A percentile compares a stretch with the other conserved stretches of the same genome.
Conservation (phyloP, 306 rosid genomes). For the Casuarina cunninghamiana region DNA sequence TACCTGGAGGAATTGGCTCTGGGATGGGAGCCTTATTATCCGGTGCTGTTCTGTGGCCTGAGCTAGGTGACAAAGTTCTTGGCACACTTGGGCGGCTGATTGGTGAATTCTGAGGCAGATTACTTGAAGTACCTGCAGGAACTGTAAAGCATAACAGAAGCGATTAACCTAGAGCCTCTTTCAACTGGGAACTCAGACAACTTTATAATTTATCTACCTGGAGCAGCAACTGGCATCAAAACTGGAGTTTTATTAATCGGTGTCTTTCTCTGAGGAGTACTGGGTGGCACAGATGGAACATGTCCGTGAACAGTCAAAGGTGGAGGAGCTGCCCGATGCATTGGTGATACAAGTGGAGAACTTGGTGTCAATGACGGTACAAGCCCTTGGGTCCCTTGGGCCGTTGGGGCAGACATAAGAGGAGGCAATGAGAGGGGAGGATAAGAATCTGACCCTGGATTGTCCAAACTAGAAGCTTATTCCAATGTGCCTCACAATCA, state of each 20-base stretch:
- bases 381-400: constrained; percentile 31
- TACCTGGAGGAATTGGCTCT: constrained; percentile 60
- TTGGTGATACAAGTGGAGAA: constrained; percentile 34
- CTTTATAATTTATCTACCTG: constrained; percentile 44
- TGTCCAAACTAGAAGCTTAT: constrained; percentile 28
- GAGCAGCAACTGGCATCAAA: constrained; percentile 40
- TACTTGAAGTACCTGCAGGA: constrained; percentile 43
- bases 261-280: constrained; percentile 32
- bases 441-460: constrained; percentile 51
- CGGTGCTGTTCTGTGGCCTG: constrained; percentile 42
- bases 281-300: constrained; percentile 36
- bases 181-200: constrained; percentile 24
- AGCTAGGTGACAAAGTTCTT: constrained; percentile 52
- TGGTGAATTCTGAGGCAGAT: constrained; percentile 53
- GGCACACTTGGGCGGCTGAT: constrained; percentile 43
- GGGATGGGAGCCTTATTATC: constrained; percentile 40
- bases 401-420: constrained; percentile 42
- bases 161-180: constrained; percentile 12
- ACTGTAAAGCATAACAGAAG: constrained; percentile 34
- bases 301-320: constrained; percentile 42
- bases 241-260: constrained; percentile 38
- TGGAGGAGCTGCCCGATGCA: constrained; percentile 34
- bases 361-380: constrained; percentile 53
- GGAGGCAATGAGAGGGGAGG: constrained; percentile 48
- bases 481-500: constrained; percentile 19